Conservation (phyloP, 176 grass and related monocot species). For the Triticum monococcum region DNA sequence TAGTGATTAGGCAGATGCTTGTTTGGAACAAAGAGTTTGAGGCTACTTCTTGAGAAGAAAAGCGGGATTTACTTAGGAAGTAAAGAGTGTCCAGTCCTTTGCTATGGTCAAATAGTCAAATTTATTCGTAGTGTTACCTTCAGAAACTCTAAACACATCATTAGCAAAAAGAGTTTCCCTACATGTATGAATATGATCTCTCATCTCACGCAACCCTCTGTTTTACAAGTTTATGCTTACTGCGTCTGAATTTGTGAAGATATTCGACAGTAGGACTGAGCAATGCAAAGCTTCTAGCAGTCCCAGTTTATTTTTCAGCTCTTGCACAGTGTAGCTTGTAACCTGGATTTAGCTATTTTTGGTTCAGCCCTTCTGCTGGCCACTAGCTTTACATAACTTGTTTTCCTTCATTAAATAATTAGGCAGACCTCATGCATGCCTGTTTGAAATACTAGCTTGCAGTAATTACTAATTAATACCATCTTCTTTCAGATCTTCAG, state of each 20-base stretch:
- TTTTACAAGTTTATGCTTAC: not conserved
- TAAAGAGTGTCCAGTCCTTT: slow-evolving; percentile 6
- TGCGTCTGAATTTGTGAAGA: not conserved
- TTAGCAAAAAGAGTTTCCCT: not conserved
- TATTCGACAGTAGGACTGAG: not conserved
- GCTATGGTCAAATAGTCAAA: not conserved
- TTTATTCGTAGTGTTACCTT: not conserved
- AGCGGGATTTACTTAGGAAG: not conserved
- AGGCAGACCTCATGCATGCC: not conserved
- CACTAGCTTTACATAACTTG: not conserved
- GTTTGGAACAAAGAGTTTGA: not conserved
- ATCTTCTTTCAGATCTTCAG: slow-evolving; percentile 22
- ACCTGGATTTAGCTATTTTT: not conserved
- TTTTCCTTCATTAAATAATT: not conserved
- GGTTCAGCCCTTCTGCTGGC: not conserved
- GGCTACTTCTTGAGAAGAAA: not conserved
- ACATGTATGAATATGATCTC: slow-evolving; percentile 1
- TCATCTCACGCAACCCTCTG: not conserved
- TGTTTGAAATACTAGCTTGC: not conserved
- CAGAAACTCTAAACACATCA: slow-evolving; percentile 3
- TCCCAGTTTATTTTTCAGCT: not conserved
- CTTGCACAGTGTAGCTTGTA: not conserved
- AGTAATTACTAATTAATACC: not conserved
- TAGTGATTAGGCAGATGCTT: not conserved
- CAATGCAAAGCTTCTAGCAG: not conserved